phyloP scores from a whole-genome alignment of 1,139 yeast species.

The Sugiyamaella novakii region DNA sequence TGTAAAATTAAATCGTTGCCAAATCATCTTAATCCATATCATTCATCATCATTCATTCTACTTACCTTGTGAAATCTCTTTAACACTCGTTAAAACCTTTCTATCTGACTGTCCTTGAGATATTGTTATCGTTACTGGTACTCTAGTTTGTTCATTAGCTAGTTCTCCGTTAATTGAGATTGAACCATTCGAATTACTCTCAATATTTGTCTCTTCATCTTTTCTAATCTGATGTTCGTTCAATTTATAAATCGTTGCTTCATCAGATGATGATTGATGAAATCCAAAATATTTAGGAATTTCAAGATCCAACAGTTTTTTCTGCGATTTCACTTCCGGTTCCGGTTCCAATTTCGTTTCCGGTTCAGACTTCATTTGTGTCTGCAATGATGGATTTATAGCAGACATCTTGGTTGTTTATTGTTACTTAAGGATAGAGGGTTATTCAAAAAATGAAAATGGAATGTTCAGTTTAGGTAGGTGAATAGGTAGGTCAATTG shows the following conservation, averaged over 20 bases:
- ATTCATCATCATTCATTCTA: no score
- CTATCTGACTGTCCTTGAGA: background rate
- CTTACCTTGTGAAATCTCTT: slow-evolving; percentile 3
- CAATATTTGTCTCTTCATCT: background rate
- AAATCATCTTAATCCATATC: no score
- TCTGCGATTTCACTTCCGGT: background rate
- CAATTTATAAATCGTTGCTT: slow-evolving; percentile 10
- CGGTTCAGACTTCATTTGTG: background rate
- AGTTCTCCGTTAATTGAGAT: background rate
- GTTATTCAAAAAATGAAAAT: background rate
- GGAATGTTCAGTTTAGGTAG: slow-evolving; percentile 14
- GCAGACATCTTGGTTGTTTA: background rate
- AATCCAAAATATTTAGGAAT: slow-evolving; percentile 8
- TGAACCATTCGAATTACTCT: background rate
- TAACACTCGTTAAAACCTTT: background rate
- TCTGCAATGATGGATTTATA: background rate
- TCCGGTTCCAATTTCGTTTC: background rate
- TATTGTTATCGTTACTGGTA: background rate
- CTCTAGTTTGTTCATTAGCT: background rate
- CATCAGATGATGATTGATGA: slow-evolving; percentile 13
- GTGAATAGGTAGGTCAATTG: slow-evolving; percentile 12
- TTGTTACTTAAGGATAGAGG: background rate
- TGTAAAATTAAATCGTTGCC: no score
- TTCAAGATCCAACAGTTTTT: background rate
- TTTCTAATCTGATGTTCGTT: background rate